Conservation (phyloP, 345 rosid species). For the Acer yangbiense region DNA sequence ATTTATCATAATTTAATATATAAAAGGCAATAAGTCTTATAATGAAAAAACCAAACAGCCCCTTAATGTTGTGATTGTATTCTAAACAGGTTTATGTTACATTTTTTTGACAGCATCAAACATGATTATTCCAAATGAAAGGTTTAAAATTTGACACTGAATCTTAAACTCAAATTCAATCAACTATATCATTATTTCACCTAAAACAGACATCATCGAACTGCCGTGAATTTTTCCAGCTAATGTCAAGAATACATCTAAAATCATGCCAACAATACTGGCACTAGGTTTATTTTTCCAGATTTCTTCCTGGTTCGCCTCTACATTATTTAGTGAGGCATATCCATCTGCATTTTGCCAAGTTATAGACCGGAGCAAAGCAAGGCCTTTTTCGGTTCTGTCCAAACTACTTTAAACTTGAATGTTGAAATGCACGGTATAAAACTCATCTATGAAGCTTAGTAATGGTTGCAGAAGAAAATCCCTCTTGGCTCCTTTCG, state of each 20-base stretch:
- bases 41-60: no score
- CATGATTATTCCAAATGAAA: no score
- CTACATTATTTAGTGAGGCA: background rate
- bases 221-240: constrained; percentile 2
- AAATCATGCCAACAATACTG: background rate
- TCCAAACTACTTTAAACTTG: constrained; percentile 27
- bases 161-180: no score
- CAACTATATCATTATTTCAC: no score
- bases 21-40: no score
- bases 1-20: no score
- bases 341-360: background rate
- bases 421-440: constrained; percentile 75
- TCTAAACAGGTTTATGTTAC: no score
- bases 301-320: background rate
- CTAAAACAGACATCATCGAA: background rate
- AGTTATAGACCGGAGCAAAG: background rate
- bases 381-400: background rate
- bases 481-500: constrained; percentile 56
- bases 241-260: background rate
- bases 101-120: no score
- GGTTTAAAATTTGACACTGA: no score
- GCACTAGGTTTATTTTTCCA: background rate
- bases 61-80: no score
- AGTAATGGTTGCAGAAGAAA: constrained; percentile 72
- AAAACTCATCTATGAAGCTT: constrained; percentile 78